Evolutionary conservation across 139 green algal species (phyloP).

Genomic region (Zygnema cylindricum): DNA sequence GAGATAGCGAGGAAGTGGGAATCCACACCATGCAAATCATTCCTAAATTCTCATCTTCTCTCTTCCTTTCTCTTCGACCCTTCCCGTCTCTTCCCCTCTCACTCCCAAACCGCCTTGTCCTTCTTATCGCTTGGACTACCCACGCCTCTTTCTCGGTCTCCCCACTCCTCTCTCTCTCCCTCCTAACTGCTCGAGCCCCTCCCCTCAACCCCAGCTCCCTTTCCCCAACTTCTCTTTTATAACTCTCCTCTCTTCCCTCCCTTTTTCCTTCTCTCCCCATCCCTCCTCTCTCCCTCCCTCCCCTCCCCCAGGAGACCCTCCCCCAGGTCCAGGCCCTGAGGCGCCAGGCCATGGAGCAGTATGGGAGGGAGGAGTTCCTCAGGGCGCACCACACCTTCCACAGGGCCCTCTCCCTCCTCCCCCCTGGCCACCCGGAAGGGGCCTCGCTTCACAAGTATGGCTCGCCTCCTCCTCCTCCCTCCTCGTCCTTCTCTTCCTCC

Average conservation of each 20-base stretch:
- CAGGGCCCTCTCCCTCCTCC: conserved; percentile 18
- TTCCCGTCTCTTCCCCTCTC: no score
- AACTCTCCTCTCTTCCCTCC: background rate
- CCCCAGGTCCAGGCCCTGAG: conserved; percentile 24
- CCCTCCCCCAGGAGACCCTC: background rate
- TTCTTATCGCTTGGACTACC: no score
- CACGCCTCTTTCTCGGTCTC: no score
- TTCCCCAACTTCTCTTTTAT: background rate
- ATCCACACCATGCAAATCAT: no score
- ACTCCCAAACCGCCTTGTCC: no score
- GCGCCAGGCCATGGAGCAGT: conserved; percentile 37
- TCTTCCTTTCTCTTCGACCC: no score
- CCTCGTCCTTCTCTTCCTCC: background rate
- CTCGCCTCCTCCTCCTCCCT: background rate
- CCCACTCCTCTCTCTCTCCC: no score
- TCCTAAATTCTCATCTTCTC: no score
- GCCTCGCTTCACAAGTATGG: conserved; percentile 34
- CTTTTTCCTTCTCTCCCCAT: background rate
- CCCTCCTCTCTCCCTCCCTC: background rate
- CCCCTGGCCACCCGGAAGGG: conserved; percentile 1
- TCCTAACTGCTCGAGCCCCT: background rate
- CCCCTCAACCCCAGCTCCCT: background rate
- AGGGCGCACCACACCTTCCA: conserved; percentile 34
- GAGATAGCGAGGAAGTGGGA: no score
- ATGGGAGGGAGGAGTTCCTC: background rate